Conservation (phyloP, 2,329 filamentous ascomycete species). For the Aplosporella prunicola region DNA sequence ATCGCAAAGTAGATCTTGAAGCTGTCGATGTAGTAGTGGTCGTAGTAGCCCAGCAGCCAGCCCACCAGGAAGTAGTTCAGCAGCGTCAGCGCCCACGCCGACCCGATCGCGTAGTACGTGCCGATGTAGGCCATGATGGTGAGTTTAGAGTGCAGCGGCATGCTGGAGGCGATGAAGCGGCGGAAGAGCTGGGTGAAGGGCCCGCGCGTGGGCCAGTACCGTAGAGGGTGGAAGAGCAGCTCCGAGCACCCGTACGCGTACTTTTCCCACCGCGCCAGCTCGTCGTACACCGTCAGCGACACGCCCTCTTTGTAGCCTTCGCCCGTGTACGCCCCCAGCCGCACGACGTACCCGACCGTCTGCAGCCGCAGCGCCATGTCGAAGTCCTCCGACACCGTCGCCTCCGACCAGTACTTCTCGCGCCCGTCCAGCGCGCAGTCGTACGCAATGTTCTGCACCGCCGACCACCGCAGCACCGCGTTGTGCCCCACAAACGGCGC, state of each 20-base stretch:
- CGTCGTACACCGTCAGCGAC: slow-evolving; percentile 75
- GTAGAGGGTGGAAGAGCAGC: slow-evolving; percentile 68
- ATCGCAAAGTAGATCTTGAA: slow-evolving; percentile 76
- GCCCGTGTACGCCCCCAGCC: slow-evolving; percentile 62
- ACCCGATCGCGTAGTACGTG: slow-evolving; percentile 70
- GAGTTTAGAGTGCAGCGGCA: slow-evolving; percentile 65
- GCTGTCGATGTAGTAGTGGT: slow-evolving; percentile 66
- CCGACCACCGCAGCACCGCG: slow-evolving; percentile 64
- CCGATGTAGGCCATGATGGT: slow-evolving; percentile 70
- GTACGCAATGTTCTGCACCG: slow-evolving; percentile 65
- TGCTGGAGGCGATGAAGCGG: slow-evolving; percentile 61
- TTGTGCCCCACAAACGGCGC: slow-evolving; percentile 77
- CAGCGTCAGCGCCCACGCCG: slow-evolving; percentile 63
- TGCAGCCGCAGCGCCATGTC: slow-evolving; percentile 73
- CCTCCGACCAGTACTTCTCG: slow-evolving; percentile 75
- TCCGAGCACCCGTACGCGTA: slow-evolving; percentile 80
- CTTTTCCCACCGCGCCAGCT: slow-evolving; percentile 78
- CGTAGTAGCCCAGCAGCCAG: slow-evolving; percentile 67
- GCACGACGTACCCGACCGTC: slow-evolving; percentile 61
- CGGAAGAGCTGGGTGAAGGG: slow-evolving; percentile 74
- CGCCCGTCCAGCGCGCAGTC: slow-evolving; percentile 55
- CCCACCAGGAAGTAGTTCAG: slow-evolving; percentile 68
- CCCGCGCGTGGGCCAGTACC: slow-evolving; percentile 61
- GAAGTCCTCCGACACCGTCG: slow-evolving; percentile 72
- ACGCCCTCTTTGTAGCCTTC: slow-evolving; percentile 78